Evolutionary conservation across 345 rosid species (phyloP).

Genomic region (Laguncularia racemosa): DNA sequence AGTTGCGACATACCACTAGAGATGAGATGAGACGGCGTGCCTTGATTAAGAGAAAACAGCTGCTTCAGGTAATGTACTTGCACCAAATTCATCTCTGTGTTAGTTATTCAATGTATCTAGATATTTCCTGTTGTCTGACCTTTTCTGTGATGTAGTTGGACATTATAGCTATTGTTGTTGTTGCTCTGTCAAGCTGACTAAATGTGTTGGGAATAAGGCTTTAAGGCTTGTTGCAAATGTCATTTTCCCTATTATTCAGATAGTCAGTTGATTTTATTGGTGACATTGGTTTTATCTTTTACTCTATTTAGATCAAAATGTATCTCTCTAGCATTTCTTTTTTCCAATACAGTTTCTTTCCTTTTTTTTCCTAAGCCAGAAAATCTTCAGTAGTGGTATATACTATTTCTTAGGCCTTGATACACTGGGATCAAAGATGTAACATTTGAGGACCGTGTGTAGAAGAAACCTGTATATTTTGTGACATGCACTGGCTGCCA

Average conservation of each 20-base stretch:
- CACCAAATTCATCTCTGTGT: slow-evolving; percentile 1
- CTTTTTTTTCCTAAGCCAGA: neutral
- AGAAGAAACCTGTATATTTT: too few species aligned
- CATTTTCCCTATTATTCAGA: neutral
- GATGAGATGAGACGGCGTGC: slow-evolving; percentile 96
- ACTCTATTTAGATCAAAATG: too few species aligned
- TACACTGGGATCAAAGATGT: too few species aligned
- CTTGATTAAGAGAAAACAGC: slow-evolving; percentile 69
- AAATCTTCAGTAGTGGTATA: neutral
- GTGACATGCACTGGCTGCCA: too few species aligned
- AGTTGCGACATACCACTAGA: slow-evolving; percentile 78
- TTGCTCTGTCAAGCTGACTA: too few species aligned
- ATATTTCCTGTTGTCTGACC: neutral
- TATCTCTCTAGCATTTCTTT: too few species aligned
- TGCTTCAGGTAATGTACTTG: slow-evolving; percentile 61
- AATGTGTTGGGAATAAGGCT: too few species aligned
- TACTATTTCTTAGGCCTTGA: neutral
- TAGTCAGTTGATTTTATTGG: too few species aligned
- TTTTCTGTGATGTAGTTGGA: too few species aligned
- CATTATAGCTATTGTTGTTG: too few species aligned
- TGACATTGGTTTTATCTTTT: too few species aligned
- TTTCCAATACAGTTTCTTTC: neutral
- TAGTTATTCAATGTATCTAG: neutral
- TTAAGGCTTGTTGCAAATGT: neutral
- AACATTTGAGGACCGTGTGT: too few species aligned